Base-by-base conservation (phyloP, 2,329 filamentous ascomycete genomes). In the Ophiostoma novo-ulmi region DNA sequence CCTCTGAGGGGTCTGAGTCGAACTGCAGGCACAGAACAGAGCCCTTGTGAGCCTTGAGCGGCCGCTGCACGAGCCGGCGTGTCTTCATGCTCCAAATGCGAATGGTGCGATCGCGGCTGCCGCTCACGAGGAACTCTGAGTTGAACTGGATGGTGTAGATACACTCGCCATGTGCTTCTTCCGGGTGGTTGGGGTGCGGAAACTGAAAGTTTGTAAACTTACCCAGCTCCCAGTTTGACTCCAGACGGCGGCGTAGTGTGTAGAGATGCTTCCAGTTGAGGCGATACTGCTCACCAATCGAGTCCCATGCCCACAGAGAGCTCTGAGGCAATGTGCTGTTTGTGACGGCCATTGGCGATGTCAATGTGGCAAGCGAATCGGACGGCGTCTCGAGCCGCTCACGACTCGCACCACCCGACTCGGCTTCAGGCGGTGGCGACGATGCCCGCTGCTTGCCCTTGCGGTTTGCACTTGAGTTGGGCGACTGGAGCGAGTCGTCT, bases 21-120 rank as follows among this genome's bases (percentile, higher is more conserved):
- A 98, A 99, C 77, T 99, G 95, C 38, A 99, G 84, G 77, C 95
- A 99, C 13, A 99, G 81, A 0, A 99, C 95, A 0, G 94, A 98
- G 17, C 93, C 94, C 13, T 80, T 81, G 78, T 99, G 95, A 3
- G 91, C 94, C 5, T 81, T 77, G 10, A 99, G 82, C 1, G 93
- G 92, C n/a, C 85, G 83, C 44, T 89, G 84, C 22, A 90, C 83
- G n/a, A 97, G 82, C 48, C 94, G 87, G 71, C 90, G 89, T 0
- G 91, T 96, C 64, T 91, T 87, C 74, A 98, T 82, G 78, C 97
- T 88, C 95, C 95, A 99, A 68, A 97, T 89, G 58, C 94, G 89
- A 74, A 99, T 87, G 0, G 92, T 92, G 74, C 87, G 89, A 77
- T 99, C 95, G 69, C 95, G 87, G 76, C 94, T 98, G 20, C 95